Percentiles rank a stretch among this genome's conserved stretches.
phyloP scores from a whole-genome alignment of 352 stramenopile species.

The Phytopythium delawarense region DNA sequence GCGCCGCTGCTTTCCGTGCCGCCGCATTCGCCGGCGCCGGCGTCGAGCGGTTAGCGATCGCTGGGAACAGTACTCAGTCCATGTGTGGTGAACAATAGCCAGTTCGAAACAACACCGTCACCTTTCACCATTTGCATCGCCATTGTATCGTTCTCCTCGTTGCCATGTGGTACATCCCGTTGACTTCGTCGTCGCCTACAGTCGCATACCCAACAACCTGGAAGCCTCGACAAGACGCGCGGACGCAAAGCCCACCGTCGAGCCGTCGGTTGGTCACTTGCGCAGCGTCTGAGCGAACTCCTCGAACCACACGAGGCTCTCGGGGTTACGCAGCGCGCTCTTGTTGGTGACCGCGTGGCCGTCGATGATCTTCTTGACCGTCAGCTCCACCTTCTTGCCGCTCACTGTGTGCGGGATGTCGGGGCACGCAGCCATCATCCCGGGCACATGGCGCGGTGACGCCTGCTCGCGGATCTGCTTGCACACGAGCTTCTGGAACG shows the following conservation, averaged over 20 bases:
- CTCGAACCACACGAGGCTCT: constrained; percentile 58
- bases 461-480: constrained; percentile 52
- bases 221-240: not conserved
- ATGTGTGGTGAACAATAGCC: no score
- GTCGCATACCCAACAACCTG: not conserved
- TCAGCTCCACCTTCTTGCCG: constrained; percentile 80
- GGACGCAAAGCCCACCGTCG: not conserved
- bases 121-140: no score
- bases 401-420: constrained; percentile 77
- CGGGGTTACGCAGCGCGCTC: constrained; percentile 62
- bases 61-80: not conserved
- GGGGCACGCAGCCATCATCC: constrained; percentile 52
- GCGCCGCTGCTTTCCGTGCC: constrained; percentile 20
- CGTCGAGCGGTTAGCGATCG: not conserved
- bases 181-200: no score
- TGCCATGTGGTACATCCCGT: no score
- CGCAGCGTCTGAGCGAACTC: constrained; percentile 31
- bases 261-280: not conserved
- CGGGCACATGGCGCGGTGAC: constrained; percentile 66
- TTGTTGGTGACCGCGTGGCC: constrained; percentile 53
- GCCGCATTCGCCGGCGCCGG: not conserved
- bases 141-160: no score
- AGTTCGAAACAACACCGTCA: no score
- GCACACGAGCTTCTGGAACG: constrained; percentile 52
- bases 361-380: constrained; percentile 75